phyloP scores from a whole-genome alignment of 768 basidiomycete genomes.

The Boletus eberwhitei region DNA sequence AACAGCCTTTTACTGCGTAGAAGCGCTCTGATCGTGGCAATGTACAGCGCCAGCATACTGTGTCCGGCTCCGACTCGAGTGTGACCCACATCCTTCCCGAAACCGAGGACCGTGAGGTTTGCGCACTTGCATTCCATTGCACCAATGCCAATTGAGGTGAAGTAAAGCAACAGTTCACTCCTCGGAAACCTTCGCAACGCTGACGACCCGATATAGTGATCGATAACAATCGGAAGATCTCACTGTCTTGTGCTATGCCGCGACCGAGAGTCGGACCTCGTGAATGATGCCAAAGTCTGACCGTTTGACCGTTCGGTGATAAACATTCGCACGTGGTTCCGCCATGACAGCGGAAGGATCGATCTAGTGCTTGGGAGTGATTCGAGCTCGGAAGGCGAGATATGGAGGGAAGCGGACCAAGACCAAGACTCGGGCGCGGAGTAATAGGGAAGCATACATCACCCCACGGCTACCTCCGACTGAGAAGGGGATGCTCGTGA shows the following conservation, averaged over 20 bases:
- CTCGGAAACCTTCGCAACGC: constrained; percentile 13
- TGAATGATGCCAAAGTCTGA: constrained; percentile 52
- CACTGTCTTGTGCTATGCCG: constrained; percentile 41
- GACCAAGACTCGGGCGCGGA: neutral
- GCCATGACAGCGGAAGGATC: constrained; percentile 37
- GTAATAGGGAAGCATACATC: neutral
- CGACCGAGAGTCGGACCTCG: constrained; percentile 51
- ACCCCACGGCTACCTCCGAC: constrained; percentile 11
- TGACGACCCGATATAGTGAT: constrained; percentile 48
- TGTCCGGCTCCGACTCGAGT: constrained; percentile 25
- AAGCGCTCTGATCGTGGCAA: constrained; percentile 10
- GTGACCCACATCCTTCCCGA: constrained; percentile 42
- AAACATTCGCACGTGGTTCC: constrained; percentile 15
- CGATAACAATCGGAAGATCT: constrained; percentile 39
- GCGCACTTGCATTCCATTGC: constrained; percentile 45
- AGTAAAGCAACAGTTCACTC: constrained; percentile 37
- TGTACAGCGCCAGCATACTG: constrained; percentile 31
- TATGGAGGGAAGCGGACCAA: constrained; percentile 6
- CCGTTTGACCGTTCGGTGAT: constrained; percentile 25
- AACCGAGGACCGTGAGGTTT: constrained; percentile 32
- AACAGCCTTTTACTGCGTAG: constrained; percentile 9
- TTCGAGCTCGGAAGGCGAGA: constrained; percentile 33
- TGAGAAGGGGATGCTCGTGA: constrained; percentile 32
- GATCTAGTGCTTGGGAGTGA: constrained; percentile 36
- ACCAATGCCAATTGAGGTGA: constrained; percentile 33